Conservation (phyloP, 2,329 filamentous ascomycete species). For the Lachnellula arida region DNA sequence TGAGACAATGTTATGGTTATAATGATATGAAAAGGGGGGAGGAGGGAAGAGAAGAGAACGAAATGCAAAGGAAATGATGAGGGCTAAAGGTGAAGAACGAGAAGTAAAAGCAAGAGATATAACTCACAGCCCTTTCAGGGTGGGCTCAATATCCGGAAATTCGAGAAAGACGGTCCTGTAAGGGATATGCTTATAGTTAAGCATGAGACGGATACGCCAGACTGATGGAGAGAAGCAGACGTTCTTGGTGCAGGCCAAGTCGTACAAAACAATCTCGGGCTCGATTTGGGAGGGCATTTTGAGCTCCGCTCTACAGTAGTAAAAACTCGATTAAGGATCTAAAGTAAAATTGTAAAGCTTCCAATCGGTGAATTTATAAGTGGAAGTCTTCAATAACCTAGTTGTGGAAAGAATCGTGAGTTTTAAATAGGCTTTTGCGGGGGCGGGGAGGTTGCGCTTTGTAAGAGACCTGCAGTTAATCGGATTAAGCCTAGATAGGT, state of each 20-base stretch:
- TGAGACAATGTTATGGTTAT: not conserved
- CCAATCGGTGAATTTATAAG: not conserved
- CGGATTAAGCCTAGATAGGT: too few species aligned
- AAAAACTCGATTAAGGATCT: conserved; percentile 6
- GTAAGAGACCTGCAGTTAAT: too few species aligned
- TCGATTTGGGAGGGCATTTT: conserved; percentile 27
- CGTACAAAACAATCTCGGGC: conserved; percentile 37
- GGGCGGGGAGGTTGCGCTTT: too few species aligned
- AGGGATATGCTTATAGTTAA: conserved; percentile 40
- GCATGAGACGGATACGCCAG: conserved; percentile 41
- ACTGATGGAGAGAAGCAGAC: conserved; percentile 39
- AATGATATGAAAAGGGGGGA: conserved; percentile 1
- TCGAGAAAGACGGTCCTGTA: conserved; percentile 40
- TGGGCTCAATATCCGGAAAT: conserved; percentile 40
- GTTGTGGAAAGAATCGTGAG: not conserved
- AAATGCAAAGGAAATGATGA: not conserved
- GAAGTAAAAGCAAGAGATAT: conserved; percentile 2
- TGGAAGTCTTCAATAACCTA: not conserved
- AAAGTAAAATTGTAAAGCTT: conserved; percentile 2
- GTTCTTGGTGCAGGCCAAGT: conserved; percentile 37
- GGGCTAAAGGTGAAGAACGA: conserved; percentile 8
- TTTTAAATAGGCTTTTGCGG: too few species aligned
- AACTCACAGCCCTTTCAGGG: conserved; percentile 37
- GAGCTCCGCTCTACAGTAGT: conserved; percentile 8
- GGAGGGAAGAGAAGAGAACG: not conserved